phyloP scores from a whole-genome alignment of 345 rosid species.

The Rhodamnia argentea region DNA sequence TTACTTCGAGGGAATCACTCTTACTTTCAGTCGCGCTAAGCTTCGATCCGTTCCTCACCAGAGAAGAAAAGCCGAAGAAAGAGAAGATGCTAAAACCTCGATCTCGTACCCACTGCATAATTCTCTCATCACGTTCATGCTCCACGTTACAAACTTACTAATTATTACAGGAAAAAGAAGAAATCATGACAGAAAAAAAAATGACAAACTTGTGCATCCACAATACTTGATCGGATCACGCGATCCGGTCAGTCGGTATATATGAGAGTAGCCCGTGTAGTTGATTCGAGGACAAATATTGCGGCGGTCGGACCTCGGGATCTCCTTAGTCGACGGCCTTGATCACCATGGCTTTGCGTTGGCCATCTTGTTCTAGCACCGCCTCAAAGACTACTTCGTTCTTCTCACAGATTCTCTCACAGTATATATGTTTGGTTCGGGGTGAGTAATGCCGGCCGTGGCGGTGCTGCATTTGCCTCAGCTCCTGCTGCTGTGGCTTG shows the following conservation, averaged over 20 bases:
- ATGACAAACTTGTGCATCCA: not conserved
- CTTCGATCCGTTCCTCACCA: not conserved
- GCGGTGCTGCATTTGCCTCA: not conserved
- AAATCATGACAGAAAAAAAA: not conserved
- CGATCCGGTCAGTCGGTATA: not conserved
- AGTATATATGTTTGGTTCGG: not conserved
- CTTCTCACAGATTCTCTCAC: not conserved
- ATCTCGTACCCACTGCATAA: not conserved
- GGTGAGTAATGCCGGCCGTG: not conserved
- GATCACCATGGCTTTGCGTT: not conserved
- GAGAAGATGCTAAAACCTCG: not conserved
- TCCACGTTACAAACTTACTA: not conserved
- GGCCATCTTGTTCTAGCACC: not conserved
- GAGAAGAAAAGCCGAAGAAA: not conserved
- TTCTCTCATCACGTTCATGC: not conserved
- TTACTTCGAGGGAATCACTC: not conserved
- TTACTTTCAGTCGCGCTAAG: not conserved
- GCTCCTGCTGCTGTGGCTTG: not conserved
- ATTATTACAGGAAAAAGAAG: not conserved
- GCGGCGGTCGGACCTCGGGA: not conserved
- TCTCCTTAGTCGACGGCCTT: not conserved
- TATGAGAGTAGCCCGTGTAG: not conserved
- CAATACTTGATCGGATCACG: not conserved
- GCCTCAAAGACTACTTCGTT: not conserved
- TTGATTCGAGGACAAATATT: not conserved